A percentile compares a stretch with the other conserved stretches of the same genome.
Evolutionary conservation across 2,329 filamentous ascomycete genomes (phyloP).

Genomic region (Penicillium sp.): DNA sequence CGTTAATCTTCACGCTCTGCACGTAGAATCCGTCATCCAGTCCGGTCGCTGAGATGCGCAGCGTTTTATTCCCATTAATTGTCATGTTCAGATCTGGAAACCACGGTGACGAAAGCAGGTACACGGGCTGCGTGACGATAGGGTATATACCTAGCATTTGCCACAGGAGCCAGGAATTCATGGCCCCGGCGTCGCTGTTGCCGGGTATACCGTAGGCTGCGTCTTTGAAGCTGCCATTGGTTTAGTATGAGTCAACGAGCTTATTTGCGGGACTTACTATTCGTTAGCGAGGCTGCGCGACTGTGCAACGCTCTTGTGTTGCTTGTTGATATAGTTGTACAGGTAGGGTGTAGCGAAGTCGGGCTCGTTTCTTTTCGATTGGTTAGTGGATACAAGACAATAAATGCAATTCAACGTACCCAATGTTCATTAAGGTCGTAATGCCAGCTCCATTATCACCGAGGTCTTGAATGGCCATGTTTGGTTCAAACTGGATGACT

Average conservation of each 20-base stretch:
- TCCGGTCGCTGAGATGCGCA: slow-evolving; percentile 50
- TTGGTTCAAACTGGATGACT: slow-evolving; percentile 44
- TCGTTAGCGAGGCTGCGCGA: slow-evolving; percentile 59
- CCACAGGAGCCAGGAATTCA: slow-evolving; percentile 54
- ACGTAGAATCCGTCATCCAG: slow-evolving; percentile 52
- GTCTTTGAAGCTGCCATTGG: slow-evolving; percentile 49
- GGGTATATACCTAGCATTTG: slow-evolving; percentile 53
- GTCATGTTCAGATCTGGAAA: slow-evolving; percentile 42
- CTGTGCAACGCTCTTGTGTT: slow-evolving; percentile 61
- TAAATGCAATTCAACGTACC: slow-evolving; percentile 11
- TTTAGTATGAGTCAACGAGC: background rate
- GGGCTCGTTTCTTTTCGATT: slow-evolving; percentile 59
- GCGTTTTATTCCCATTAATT: slow-evolving; percentile 28
- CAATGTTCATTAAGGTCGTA: slow-evolving; percentile 59
- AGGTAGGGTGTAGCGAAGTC: slow-evolving; percentile 67
- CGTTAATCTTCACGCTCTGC: slow-evolving; percentile 56
- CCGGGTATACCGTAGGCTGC: slow-evolving; percentile 61
- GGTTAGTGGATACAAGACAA: background rate
- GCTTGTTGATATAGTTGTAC: slow-evolving; percentile 67
- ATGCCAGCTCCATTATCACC: slow-evolving; percentile 34
- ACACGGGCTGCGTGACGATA: slow-evolving; percentile 49
- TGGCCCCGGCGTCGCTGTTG: slow-evolving; percentile 64
- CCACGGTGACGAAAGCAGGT: slow-evolving; percentile 49
- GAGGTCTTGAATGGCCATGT: slow-evolving; percentile 29
- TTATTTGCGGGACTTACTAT: slow-evolving; percentile 35